Conservation (phyloP, 2,329 filamentous ascomycete species). For the Metarhizium rileyi region DNA sequence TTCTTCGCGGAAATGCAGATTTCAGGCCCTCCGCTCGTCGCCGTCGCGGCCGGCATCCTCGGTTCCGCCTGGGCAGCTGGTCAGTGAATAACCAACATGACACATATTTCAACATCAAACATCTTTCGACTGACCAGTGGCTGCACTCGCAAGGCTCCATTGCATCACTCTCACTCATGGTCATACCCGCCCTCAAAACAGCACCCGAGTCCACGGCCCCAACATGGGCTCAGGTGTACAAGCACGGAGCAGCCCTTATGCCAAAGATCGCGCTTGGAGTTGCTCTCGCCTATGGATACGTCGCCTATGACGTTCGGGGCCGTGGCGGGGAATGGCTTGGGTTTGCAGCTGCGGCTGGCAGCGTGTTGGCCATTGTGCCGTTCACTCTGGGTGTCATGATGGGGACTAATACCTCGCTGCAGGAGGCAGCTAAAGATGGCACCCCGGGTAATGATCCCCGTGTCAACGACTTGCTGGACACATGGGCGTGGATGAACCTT, state of each 20-base stretch:
- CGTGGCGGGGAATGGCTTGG: conserved; percentile 23
- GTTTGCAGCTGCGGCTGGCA: conserved; percentile 20
- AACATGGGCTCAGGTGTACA: conserved; percentile 29
- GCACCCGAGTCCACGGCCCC: conserved; percentile 20
- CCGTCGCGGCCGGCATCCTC: conserved; percentile 27
- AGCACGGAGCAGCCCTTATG: conserved; percentile 25
- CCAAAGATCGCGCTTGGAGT: conserved; percentile 25
- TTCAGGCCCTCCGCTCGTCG: conserved; percentile 21
- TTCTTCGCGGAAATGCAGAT: conserved; percentile 11
- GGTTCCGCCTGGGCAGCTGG: conserved; percentile 29
- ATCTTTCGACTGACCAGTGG: neutral
- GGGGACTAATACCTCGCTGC: conserved; percentile 25
- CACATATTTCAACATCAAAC: neutral
- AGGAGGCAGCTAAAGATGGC: conserved; percentile 14
- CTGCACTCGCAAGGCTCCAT: conserved; percentile 22
- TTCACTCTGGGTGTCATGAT: conserved; percentile 29
- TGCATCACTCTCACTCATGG: conserved; percentile 25
- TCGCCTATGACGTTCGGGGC: conserved; percentile 22
- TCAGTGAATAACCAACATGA: conserved; percentile 8
- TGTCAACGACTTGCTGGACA: conserved; percentile 10
- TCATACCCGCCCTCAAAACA: conserved; percentile 21
- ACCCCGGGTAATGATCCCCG: conserved; percentile 10
- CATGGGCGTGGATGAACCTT: conserved; percentile 20
- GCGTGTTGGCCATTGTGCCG: conserved; percentile 29
- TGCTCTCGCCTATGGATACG: conserved; percentile 25